Conservation (phyloP, 345 rosid species). For the Eucalyptus curtisii region DNA sequence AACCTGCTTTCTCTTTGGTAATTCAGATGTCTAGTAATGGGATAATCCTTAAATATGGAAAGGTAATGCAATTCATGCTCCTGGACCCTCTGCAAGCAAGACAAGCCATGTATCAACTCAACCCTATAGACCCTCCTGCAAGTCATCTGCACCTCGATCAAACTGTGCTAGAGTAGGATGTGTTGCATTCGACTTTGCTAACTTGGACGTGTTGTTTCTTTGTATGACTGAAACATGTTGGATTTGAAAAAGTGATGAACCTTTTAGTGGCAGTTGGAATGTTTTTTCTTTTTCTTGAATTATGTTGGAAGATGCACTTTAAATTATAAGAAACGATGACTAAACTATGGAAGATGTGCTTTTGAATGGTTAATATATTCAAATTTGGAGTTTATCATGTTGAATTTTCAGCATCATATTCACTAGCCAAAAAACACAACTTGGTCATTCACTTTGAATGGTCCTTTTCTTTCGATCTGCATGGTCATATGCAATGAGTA, state of each 20-base stretch:
- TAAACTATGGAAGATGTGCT: no score
- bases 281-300: no score
- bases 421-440: not conserved
- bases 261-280: not conserved
- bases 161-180: not conserved
- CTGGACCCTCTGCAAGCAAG: not conserved
- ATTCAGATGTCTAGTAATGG: not conserved
- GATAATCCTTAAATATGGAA: not conserved
- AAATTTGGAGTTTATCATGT: no score
- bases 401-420: no score
- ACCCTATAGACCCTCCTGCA: not conserved
- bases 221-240: not conserved
- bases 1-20: not conserved
- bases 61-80: not conserved
- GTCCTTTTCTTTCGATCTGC: not conserved
- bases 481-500: not conserved
- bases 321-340: no score
- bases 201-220: not conserved
- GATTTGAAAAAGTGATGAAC: not conserved
- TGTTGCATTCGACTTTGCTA: not conserved
- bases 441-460: not conserved
- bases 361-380: no score
- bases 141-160: not conserved
- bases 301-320: no score
- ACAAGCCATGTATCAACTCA: not conserved